Percentiles rank a stretch among this genome's conserved stretches.
phyloP scores from a whole-genome alignment of 106 monocot species.

The Vanilla planifolia region DNA sequence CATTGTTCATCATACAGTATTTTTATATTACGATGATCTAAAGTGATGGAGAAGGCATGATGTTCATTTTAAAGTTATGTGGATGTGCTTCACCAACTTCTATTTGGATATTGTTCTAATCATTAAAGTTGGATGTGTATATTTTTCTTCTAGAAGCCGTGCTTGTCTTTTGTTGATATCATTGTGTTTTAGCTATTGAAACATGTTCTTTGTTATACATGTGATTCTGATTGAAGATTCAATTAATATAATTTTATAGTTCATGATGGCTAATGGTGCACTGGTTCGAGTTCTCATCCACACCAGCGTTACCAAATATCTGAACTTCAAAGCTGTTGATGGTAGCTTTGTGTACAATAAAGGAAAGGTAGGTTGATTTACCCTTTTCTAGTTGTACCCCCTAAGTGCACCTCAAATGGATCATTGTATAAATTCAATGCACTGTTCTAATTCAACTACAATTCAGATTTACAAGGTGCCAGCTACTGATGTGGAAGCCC shows the following conservation, averaged over 20 bases:
- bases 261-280: slow-evolving; percentile 91
- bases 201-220: too few relatives aligned
- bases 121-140: background rate
- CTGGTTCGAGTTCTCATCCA: slow-evolving; percentile 77
- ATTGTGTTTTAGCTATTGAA: too few relatives aligned
- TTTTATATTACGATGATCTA: too few relatives aligned
- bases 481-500: slow-evolving; percentile 69
- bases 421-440: background rate
- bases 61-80: too few relatives aligned
- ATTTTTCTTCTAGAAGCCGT: background rate
- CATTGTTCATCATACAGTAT: too few relatives aligned
- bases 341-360: slow-evolving; percentile 88
- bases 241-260: slow-evolving; percentile 18
- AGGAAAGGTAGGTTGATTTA: slow-evolving; percentile 44
- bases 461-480: slow-evolving; percentile 63
- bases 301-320: slow-evolving; percentile 76
- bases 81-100: too few relatives aligned
- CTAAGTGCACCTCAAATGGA: background rate
- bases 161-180: background rate
- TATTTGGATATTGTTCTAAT: too few relatives aligned
- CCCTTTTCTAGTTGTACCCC: background rate
- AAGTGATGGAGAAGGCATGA: too few relatives aligned
- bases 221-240: background rate
- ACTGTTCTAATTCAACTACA: background rate
- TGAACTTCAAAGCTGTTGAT: slow-evolving; percentile 89